A percentile compares a stretch with the other conserved stretches of the same genome.
phyloP scores from a whole-genome alignment of 2,329 filamentous ascomycete species.

The Beauveria bassiana region DNA sequence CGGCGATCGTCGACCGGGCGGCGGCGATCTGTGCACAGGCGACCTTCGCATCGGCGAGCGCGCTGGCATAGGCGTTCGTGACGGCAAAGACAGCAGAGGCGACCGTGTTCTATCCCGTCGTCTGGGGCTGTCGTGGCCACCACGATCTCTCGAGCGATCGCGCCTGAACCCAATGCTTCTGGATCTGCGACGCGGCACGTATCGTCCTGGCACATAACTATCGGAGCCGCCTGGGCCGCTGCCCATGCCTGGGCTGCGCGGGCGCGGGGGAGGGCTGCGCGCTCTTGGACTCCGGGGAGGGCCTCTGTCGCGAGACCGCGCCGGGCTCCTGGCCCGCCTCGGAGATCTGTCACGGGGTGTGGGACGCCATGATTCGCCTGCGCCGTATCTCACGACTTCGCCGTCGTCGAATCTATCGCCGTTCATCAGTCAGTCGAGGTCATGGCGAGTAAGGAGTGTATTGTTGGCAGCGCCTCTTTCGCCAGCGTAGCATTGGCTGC shows the following conservation, averaged over 20 bases:
- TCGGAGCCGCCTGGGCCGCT: slow-evolving; percentile 27
- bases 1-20: slow-evolving; percentile 11
- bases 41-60: slow-evolving; percentile 23
- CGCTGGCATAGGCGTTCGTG: background rate
- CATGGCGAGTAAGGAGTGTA: background rate
- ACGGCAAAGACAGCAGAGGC: slow-evolving; percentile 15
- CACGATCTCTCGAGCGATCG: slow-evolving; percentile 33
- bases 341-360: slow-evolving; percentile 36
- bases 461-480: background rate
- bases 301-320: slow-evolving; percentile 18
- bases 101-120: slow-evolving; percentile 30
- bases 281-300: slow-evolving; percentile 28
- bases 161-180: slow-evolving; percentile 34
- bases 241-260: slow-evolving; percentile 2
- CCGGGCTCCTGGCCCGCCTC: slow-evolving; percentile 25
- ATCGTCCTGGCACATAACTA: slow-evolving; percentile 39
- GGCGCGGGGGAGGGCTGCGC: slow-evolving; percentile 25
- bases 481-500: background rate
- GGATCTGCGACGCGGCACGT: slow-evolving; percentile 33
- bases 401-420: slow-evolving; percentile 48
- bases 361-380: slow-evolving; percentile 53
- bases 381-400: slow-evolving; percentile 54
- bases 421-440: background rate
- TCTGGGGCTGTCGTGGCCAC: slow-evolving; percentile 23
- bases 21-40: slow-evolving; percentile 14